phyloP scores from a whole-genome alignment of 495 filamentous ascomycete genomes.

The Peziza echinospora region DNA sequence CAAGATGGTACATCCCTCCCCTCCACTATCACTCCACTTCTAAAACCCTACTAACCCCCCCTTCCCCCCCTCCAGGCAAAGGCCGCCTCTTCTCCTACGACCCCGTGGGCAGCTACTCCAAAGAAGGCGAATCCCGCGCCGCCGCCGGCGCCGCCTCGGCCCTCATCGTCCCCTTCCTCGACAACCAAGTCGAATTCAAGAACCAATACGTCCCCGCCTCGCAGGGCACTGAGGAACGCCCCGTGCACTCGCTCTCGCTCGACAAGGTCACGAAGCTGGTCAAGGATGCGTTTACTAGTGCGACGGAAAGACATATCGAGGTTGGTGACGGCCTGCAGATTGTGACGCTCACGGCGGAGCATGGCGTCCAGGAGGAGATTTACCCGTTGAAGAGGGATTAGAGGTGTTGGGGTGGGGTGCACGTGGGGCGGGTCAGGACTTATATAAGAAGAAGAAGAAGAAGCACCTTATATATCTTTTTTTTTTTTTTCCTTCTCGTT shows the following conservation, averaged over 20 bases:
- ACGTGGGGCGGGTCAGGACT: neutral
- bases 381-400: constrained; percentile 80
- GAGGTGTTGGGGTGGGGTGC: constrained; percentile 1
- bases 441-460: too few species aligned
- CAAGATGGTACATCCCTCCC: too few species aligned
- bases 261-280: constrained; percentile 65
- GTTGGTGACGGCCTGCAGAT: constrained; percentile 91
- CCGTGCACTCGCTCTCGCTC: constrained; percentile 35
- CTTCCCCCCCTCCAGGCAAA: too few species aligned
- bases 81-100: constrained; percentile 94
- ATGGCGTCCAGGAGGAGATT: constrained; percentile 64
- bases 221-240: constrained; percentile 39
- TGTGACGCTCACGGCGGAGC: constrained; percentile 38
- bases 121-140: constrained; percentile 79
- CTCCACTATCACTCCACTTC: constrained; percentile 20
- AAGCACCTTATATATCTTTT: too few species aligned
- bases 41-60: constrained; percentile 2
- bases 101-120: constrained; percentile 68
- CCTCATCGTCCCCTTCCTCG: constrained; percentile 95
- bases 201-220: constrained; percentile 86
- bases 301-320: constrained; percentile 95
- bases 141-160: constrained; percentile 88
- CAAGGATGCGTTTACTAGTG: constrained; percentile 91
- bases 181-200: constrained; percentile 99
- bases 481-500: too few species aligned